Percentiles rank a stretch among this genome's conserved stretches.
Conservation (phyloP, 2,329 filamentous ascomycete species). For the Zasmidium angulare region DNA sequence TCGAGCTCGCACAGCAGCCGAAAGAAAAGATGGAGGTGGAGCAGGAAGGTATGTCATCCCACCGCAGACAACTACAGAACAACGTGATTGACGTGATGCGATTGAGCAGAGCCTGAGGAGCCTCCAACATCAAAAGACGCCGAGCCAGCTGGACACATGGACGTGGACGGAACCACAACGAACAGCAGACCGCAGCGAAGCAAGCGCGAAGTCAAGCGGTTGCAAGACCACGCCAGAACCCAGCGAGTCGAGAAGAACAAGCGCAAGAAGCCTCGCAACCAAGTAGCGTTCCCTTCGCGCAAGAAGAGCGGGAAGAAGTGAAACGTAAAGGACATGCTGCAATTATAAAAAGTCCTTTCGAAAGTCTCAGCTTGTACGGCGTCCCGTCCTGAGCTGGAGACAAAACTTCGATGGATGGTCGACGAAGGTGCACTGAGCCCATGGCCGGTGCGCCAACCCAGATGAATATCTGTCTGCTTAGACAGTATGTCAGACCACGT, state of each 20-base stretch:
- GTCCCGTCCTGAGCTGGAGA: too few species aligned
- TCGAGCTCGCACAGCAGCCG: constrained; percentile 75
- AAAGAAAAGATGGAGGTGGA: constrained; percentile 60
- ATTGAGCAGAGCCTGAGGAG: background rate
- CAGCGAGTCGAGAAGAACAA: constrained; percentile 38
- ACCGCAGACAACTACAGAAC: background rate
- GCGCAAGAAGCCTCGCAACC: constrained; percentile 39
- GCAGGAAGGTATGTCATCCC: constrained; percentile 31
- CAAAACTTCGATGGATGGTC: too few species aligned
- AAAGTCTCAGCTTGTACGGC: too few species aligned
- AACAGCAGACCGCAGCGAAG: constrained; percentile 16
- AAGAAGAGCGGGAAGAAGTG: constrained; percentile 27
- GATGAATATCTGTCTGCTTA: too few species aligned
- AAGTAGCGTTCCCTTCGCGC: constrained; percentile 37
- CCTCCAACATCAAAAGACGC: background rate
- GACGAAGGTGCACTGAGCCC: too few species aligned
- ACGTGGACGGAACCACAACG: constrained; percentile 43
- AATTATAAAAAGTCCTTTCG: too few species aligned
- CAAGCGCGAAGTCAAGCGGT: constrained; percentile 24
- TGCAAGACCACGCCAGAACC: constrained; percentile 31
- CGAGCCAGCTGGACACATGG: constrained; percentile 20
- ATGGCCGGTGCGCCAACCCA: too few species aligned
- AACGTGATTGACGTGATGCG: constrained; percentile 6
- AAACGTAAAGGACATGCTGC: too few species aligned
- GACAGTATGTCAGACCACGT: too few species aligned